Conservation (phyloP, 129 eudicot genomes). For the Scalesia atractyloides region DNA sequence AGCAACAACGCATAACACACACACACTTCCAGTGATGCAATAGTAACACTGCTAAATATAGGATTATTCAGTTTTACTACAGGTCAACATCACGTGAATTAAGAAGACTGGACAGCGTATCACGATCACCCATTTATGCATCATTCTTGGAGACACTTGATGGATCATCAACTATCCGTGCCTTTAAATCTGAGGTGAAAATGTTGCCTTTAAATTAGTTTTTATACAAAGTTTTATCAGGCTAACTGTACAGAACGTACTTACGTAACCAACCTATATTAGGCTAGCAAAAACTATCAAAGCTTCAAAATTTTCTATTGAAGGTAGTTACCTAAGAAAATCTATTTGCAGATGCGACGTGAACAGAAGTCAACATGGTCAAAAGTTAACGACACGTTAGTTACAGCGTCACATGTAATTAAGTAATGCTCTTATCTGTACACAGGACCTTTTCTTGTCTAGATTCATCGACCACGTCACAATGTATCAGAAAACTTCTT, state of each 20-base stretch:
- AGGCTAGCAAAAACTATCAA: background rate
- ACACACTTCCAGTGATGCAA: background rate
- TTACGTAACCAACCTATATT: background rate
- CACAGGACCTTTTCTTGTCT: constrained; percentile 65
- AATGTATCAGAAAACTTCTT: constrained; percentile 84
- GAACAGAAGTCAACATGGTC: background rate
- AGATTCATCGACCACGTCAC: constrained; percentile 57
- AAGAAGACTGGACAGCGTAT: constrained; percentile 94
- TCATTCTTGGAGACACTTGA: constrained; percentile 91
- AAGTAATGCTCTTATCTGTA: constrained; percentile 19
- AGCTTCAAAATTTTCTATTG: background rate
- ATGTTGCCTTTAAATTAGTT: constrained; percentile 8
- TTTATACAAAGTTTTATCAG: constrained; percentile 1
- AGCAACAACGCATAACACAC: background rate
- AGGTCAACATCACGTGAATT: constrained; percentile 91
- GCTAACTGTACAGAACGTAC: background rate
- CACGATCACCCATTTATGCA: constrained; percentile 95
- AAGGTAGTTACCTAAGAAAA: background rate
- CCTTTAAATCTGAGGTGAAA: constrained; percentile 79
- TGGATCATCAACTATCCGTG: constrained; percentile 90
- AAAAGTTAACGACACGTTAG: background rate
- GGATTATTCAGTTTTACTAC: constrained; percentile 75
- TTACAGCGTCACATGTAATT: background rate
- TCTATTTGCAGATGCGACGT: background rate
- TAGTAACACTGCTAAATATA: constrained; percentile 23